Evolutionary conservation across 1,284 basidiomycete species (phyloP), one percentile per base, ranked within the genome.

Genomic region (Sphagnurus paluster): DNA sequence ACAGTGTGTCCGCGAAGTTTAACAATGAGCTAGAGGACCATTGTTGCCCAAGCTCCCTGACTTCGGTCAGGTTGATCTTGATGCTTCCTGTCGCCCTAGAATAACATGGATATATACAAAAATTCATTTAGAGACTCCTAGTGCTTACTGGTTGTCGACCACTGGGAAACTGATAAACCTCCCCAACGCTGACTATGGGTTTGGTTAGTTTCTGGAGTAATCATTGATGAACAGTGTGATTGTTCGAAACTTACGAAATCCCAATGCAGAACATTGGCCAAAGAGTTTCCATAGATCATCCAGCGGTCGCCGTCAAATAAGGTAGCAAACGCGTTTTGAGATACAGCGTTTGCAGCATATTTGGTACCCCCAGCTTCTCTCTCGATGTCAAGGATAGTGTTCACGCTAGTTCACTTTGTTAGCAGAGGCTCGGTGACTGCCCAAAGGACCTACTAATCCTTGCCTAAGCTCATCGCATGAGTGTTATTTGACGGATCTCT

Each of bases 181-280:
- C 5, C 78, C 77, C 20, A 83, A 60, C 2, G 70, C 72, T 50
- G 79, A 82, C 79, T 82, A 44, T n/a, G 35, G 40, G 2, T 28
- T 21, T 16, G 11, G n/a, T 42, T 39, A 37, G 41, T 39, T 47
- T 3, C 37, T 24, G 9, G 5, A 2, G 9, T n/a, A 23, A 11
- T 14, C 6, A 5, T 39, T 29, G 7, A 7, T 38, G 9, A 29
- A 6, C 40, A 6, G n/a, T n/a, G n/a, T n/a, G n/a, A n/a, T n/a
- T n/a, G n/a, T n/a, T n/a, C n/a, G n/a, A n/a, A n/a, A 63, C 80
- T 56, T 54, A 83, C 80, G 52, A 80, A 77, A 50, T 85, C 82
- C 80, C 80, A 85, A 56, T 84, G 80, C 38, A 80, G 59, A 14
- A 75, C 68, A 23, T 68, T 62, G 0, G 80, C 84, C 24, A 73